Evolutionary conservation across 768 basidiomycete genomes (phyloP).

Genomic region (Psilocybe cyanescens): DNA sequence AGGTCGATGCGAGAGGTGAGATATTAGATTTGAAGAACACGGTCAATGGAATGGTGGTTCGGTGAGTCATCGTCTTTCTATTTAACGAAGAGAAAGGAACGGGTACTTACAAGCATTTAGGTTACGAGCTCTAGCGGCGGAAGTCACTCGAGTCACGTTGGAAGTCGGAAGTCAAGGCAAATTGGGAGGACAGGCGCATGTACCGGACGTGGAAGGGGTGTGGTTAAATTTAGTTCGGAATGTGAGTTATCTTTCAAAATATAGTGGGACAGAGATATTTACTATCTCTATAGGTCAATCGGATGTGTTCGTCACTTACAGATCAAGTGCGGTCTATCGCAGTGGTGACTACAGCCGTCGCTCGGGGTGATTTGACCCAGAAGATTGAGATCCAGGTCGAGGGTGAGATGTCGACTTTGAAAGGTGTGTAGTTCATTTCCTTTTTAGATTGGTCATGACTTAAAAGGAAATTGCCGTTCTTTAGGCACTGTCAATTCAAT

Average conservation of each 20-base stretch:
- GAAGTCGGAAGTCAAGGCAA: constrained; percentile 91
- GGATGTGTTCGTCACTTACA: constrained; percentile 81
- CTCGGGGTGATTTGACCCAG: constrained; percentile 87
- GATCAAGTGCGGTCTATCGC: constrained; percentile 86
- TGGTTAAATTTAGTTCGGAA: constrained; percentile 84
- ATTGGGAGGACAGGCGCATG: constrained; percentile 85
- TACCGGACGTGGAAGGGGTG: constrained; percentile 92
- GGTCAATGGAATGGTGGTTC: constrained; percentile 62
- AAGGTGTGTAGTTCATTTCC: constrained; percentile 35
- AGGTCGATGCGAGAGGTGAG: constrained; percentile 89
- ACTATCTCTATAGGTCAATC: constrained; percentile 55
- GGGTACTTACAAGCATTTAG: constrained; percentile 20
- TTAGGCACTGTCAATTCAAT: constrained; percentile 86
- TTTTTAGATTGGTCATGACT: constrained; percentile 6
- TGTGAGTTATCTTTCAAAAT: constrained; percentile 39
- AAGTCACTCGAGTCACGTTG: constrained; percentile 83
- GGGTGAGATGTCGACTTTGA: constrained; percentile 84
- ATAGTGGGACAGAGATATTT: not conserved
- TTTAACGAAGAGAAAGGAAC: not conserved
- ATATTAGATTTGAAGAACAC: constrained; percentile 81
- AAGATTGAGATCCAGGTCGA: constrained; percentile 92
- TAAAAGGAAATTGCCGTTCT: not conserved
- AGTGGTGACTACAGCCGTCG: constrained; percentile 87
- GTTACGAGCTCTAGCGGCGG: constrained; percentile 70
- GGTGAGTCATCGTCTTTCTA: constrained; percentile 26